Evolutionary conservation across 192 early-diverging fungal species (phyloP).

Genomic region (Ambispora gerdemannii): DNA sequence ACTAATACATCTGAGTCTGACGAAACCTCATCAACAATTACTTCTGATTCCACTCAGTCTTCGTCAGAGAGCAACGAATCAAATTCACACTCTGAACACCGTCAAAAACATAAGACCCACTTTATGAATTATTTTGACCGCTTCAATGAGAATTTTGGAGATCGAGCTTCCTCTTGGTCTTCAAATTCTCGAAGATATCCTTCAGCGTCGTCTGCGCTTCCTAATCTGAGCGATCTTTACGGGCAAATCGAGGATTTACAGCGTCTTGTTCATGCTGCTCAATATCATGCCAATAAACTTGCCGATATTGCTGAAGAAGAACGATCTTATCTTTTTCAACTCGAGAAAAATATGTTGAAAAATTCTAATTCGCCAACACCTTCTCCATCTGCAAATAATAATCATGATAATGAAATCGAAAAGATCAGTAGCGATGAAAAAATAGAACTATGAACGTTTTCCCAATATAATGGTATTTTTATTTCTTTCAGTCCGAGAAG

Average conservation of each 20-base stretch:
- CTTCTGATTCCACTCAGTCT: background rate
- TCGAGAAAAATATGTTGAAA: too few relatives aligned
- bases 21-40: background rate
- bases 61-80: too few relatives aligned
- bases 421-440: too few relatives aligned
- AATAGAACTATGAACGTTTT: too few relatives aligned
- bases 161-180: background rate
- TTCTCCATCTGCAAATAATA: too few relatives aligned
- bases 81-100: background rate
- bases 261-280: conserved; percentile 8
- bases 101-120: background rate
- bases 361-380: too few relatives aligned
- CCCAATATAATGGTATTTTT: too few relatives aligned
- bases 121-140: background rate
- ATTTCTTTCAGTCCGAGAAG: too few relatives aligned
- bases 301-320: conserved; percentile 13
- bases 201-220: background rate
- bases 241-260: conserved; percentile 24
- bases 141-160: background rate
- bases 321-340: background rate
- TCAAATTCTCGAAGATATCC: background rate
- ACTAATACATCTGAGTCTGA: background rate
- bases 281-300: conserved; percentile 15
- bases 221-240: background rate
- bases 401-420: too few relatives aligned